phyloP scores from a whole-genome alignment of 75 land plant genomes.

The Pinus taeda region DNA sequence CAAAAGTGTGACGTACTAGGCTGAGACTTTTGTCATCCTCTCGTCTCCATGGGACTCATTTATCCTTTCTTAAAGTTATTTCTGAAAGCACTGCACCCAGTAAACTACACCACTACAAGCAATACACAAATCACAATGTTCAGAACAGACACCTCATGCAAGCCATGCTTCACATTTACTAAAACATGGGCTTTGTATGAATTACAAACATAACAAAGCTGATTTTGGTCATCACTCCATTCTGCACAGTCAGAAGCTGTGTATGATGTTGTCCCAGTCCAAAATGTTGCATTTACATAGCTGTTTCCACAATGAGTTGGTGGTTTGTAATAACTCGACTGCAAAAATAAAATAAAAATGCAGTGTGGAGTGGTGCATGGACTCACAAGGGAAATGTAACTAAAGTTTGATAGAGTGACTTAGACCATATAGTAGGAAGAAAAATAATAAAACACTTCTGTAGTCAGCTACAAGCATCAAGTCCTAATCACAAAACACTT shows the following conservation, averaged over 20 bases:
- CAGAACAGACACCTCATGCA: slow-evolving; percentile 82
- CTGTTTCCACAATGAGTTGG: slow-evolving; percentile 34
- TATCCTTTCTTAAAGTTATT: slow-evolving; percentile 44
- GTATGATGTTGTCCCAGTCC: slow-evolving; percentile 10
- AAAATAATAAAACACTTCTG: not conserved
- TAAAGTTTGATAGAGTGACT: not conserved
- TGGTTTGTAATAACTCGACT: slow-evolving; percentile 65
- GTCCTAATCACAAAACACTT: no score
- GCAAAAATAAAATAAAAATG: slow-evolving; percentile 4
- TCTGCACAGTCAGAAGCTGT: slow-evolving; percentile 42
- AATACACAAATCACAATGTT: slow-evolving; percentile 73
- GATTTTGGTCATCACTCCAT: slow-evolving; percentile 62
- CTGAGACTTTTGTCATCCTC: slow-evolving; percentile 27
- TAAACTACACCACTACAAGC: slow-evolving; percentile 70
- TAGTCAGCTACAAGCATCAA: no score
- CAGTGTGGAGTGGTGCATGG: not conserved
- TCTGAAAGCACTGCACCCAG: slow-evolving; percentile 73
- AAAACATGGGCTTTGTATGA: slow-evolving; percentile 91
- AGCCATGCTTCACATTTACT: slow-evolving; percentile 73
- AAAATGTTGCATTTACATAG: slow-evolving; percentile 46
- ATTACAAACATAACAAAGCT: slow-evolving; percentile 69
- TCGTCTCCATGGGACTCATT: slow-evolving; percentile 22
- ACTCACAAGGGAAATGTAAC: not conserved
- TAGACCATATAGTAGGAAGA: not conserved
- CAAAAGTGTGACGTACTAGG: slow-evolving; percentile 6